Evolutionary conservation across 2,329 filamentous ascomycete genomes (phyloP), one percentile per base, ranked within the genome.

Genomic region (Cordyceps javanica): DNA sequence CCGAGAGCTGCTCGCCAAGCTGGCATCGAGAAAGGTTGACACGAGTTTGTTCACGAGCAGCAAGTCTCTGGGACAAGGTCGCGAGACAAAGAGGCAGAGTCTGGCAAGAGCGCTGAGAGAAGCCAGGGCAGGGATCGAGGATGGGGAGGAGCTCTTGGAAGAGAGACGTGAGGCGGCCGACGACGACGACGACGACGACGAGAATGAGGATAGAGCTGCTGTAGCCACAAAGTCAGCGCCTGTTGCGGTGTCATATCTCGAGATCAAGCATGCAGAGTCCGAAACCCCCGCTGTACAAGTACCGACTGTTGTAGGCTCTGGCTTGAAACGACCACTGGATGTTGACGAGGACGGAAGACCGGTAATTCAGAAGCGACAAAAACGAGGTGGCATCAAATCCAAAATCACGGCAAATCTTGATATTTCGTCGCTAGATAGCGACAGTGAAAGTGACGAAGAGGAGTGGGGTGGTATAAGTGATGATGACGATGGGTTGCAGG

Each of bases 321-420:
- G 94, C 7, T 72, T 99, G 59, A 97, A 97, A 70, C 82, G 92
- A 42, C 91, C 92, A 1, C 76, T 99, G 11, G 89, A 96, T 45
- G 64, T 91, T 10, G 91, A 90, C 61, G 85, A 90, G 1, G 84
- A 87, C 59, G 91, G 93, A 7, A 85, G 84, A 57, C 94, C 93
- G 0, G 77, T 96, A 3, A 84, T 97, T 53, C 87, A 89, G 67
- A 94, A 91, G 69, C 82, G 91, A 53, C 91, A 93, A 71, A 88
- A 87, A 63, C 80, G 87, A 71, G 78, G 86, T 69, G 79, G 82
- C 5, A 73, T 86, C 16, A 79, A 80, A 60, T 79, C 79, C 3
- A 87, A 82, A 60, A 65, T 79, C 19, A 76, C 82, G 2, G 62
- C 77, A 1, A 62, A 65, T 68, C 76, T 70, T 68, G 76, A 69